A percentile compares a stretch with the other conserved stretches of the same genome.
Conservation (phyloP, 179 eudicot species). For the Patellifolia procumbens region DNA sequence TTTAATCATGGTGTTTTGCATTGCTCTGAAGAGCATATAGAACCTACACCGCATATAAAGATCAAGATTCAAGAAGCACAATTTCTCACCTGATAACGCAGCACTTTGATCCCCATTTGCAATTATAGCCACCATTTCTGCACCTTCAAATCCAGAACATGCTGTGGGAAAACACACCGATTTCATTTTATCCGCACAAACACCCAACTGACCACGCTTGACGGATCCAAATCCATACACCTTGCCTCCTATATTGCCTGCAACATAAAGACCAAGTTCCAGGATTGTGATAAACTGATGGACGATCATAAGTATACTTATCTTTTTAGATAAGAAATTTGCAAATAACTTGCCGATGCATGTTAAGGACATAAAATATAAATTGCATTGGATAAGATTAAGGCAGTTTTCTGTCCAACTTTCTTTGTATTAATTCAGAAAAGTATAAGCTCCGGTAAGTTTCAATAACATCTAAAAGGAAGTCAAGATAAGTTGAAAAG, state of each 20-base stretch:
- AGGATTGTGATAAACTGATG: not conserved
- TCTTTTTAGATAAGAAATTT: too few relatives aligned
- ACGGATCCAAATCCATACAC: slow-evolving; percentile 84
- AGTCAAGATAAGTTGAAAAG: too few relatives aligned
- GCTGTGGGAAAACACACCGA: slow-evolving; percentile 51
- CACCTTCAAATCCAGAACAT: slow-evolving; percentile 52
- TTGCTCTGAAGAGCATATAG: not conserved
- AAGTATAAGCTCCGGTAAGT: too few relatives aligned
- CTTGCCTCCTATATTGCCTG: slow-evolving; percentile 42
- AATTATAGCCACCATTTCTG: slow-evolving; percentile 38
- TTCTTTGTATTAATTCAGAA: too few relatives aligned
- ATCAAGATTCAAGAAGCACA: not conserved
- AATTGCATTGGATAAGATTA: not conserved
- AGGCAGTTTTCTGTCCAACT: too few relatives aligned
- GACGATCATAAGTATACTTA: not conserved
- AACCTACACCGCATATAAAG: not conserved
- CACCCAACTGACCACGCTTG: slow-evolving; percentile 89
- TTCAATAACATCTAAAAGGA: too few relatives aligned
- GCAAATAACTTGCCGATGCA: too few relatives aligned
- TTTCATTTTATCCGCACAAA: slow-evolving; percentile 53
- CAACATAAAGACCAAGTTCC: not conserved
- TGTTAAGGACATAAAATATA: not conserved
- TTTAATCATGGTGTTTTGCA: not conserved
- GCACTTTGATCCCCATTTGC: slow-evolving; percentile 98
- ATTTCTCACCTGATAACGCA: slow-evolving; percentile 65